Evolutionary conservation across 345 rosid genomes (phyloP), one percentile per base, ranked within the genome.

Genomic region (Mangifera indica): DNA sequence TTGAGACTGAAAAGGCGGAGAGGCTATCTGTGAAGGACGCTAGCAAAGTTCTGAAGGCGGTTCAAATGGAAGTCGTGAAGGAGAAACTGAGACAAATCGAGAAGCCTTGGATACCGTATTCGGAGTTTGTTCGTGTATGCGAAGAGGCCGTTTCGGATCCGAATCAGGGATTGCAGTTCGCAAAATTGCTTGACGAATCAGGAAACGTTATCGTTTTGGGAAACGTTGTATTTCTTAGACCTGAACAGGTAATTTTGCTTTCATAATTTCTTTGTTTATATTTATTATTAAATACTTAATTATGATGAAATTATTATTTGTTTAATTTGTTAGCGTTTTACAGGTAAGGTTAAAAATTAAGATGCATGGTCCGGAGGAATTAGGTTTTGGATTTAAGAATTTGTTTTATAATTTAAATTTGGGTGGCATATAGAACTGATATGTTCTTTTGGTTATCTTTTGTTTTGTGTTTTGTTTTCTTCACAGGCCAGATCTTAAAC

Each of bases 141-240:
- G 78, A 74, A 22, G 94, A 89, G 66, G 81, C 75, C 5, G 87
- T 82, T 71, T 77, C 84, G 69, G 96, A 88, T 85, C 81, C 80
- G 34, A 82, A 79, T 51, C 77, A 83, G 56, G 98, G 88, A 3
- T 37, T 32, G 51, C 80, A 46, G 76, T 71, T 86, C 1, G 96
- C 96, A 3, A 85, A 83, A 73, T 67, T 73, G 82, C 88, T 96
- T 0, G 98, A 93, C 46, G 91, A 93, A 66, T 87, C 96, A 0
- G 98, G 99, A 59, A 81, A 71, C 68, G 99, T 89, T 1, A 80
- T 96, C 72, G 89, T 96, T 5, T 17, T 93, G 49, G 93, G 97
- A 29, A 73, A 88, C 18, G 70, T 66, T 14, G 99, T 91, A 66
- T 82, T 90, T 65, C 82, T 96, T 40, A 79, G 75, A 62, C 96